These are phyloP conservation scores for Guadua angustifolia DNA, from an alignment of 176 grass and related monocot species.

Conservation along the genomic window DNA sequence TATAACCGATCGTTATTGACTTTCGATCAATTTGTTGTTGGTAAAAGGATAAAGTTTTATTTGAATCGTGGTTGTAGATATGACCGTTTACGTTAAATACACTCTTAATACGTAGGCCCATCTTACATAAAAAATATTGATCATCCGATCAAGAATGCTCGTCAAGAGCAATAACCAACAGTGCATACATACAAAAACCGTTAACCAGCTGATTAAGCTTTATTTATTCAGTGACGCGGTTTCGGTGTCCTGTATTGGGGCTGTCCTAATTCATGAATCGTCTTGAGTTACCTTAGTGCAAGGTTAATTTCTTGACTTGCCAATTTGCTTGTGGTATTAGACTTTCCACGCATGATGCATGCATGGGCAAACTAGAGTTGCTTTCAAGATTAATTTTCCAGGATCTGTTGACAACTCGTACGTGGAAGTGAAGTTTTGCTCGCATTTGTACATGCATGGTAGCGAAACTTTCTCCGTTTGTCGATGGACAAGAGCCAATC, in stretches of 20 bases:
- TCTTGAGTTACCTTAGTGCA: background rate
- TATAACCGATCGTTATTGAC: no score
- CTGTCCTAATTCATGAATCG: background rate
- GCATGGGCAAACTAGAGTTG: background rate
- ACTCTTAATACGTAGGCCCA: no score
- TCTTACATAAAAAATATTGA: no score
- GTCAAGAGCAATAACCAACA: background rate
- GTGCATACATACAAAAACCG: background rate
- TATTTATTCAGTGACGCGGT: background rate
- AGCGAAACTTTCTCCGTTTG: background rate
- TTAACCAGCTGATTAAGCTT: background rate
- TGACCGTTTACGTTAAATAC: no score
- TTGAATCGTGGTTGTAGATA: no score
- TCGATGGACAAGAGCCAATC: slow-evolving; percentile 30
- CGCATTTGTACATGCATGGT: no score
- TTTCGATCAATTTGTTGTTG: no score
- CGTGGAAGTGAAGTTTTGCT: slow-evolving; percentile 24
- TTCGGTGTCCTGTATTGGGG: background rate
- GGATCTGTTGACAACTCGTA: background rate
- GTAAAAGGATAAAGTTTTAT: no score
- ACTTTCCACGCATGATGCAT: background rate
- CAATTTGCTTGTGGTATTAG: background rate
- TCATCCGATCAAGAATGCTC: no score
- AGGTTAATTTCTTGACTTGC: background rate
- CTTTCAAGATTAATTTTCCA: background rate